Conservation (phyloP, 106 monocot species). For the Phalaenopsis equestris region DNA sequence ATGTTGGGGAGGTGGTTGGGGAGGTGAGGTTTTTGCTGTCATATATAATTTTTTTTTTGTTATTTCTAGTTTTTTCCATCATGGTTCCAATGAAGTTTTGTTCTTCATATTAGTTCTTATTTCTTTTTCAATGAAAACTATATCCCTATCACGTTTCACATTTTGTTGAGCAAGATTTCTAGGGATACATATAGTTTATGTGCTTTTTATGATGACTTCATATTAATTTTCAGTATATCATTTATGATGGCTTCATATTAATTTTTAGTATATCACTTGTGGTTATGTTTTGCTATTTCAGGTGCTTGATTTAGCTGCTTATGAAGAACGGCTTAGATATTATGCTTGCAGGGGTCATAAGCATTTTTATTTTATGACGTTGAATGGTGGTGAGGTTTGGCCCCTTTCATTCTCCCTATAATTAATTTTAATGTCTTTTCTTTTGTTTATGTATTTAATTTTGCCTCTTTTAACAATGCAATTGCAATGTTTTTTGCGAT, state of each 20-base stretch:
- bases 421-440: conserved; percentile 3
- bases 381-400: conserved; percentile 96
- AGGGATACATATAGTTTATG: not conserved
- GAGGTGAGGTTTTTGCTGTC: conserved; percentile 41
- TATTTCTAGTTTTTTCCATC: not conserved
- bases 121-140: not conserved
- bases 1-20: conserved; percentile 99
- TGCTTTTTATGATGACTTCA: not conserved
- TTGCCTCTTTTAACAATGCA: not conserved
- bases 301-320: conserved; percentile 83
- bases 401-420: conserved; percentile 23
- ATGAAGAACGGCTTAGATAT: conserved; percentile 82
- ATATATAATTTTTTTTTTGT: too few relatives aligned
- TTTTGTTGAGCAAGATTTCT: not conserved
- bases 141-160: too few relatives aligned
- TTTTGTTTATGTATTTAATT: not conserved
- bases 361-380: conserved; percentile 99
- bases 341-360: conserved; percentile 94
- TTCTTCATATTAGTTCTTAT: not conserved
- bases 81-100: not conserved
- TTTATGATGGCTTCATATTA: not conserved
- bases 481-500: not conserved
- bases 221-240: not conserved
- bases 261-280: not conserved
- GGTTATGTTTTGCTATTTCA: conserved; percentile 3